Evolutionary conservation across 2,329 filamentous ascomycete species (phyloP), one percentile per base, ranked within the genome.

Genomic region (Penicillium crustosum): DNA sequence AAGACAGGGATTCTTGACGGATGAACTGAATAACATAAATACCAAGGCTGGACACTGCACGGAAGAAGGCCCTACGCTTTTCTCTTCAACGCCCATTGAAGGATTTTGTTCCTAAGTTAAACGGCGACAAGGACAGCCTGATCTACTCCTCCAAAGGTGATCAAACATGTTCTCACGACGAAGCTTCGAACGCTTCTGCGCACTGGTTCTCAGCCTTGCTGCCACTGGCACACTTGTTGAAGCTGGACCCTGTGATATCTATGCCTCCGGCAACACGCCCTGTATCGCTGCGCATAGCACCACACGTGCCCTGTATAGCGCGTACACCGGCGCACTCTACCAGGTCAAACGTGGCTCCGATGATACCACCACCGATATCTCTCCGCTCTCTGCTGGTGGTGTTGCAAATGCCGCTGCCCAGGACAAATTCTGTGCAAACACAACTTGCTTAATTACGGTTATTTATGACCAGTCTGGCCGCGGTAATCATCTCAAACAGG

Each of bases 391-490:
- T 0, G 80, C 84, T 0, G 86, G 86, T 2, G 85, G 85, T 42
- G 82, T 88, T 10, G 86, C 86, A 55, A 82, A 89, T 66, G 82
- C 85, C 4, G 80, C 79, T 0, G 68, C 81, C 9, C 86, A 89
- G 66, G 85, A 88, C 71, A 63, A 74, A 0, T 89, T 89, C 72
- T 89, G 86, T 64, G 70, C 77, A 10, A 70, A 75, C 49, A 87
- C 85, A 0, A 87, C 84, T 13, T 89, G 86, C 65, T 74, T 86
- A 25, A 88, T 89, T 67, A 81, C 80, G 0, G 78, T 83, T 64
- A 86, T 87, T 53, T 88, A 88, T 67, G 86, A 89, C 68, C 86
- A 89, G 71, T 86, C 86, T 13, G 85, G 85, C 53, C 73, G 72
- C 1, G 78, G 78, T 0, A 89, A 89, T 61, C 82, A 89, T 64